These are phyloP conservation scores for Bipolaris oryzae DNA, from an alignment of 2,329 filamentous ascomycete genomes.

Conservation along the genomic window DNA sequence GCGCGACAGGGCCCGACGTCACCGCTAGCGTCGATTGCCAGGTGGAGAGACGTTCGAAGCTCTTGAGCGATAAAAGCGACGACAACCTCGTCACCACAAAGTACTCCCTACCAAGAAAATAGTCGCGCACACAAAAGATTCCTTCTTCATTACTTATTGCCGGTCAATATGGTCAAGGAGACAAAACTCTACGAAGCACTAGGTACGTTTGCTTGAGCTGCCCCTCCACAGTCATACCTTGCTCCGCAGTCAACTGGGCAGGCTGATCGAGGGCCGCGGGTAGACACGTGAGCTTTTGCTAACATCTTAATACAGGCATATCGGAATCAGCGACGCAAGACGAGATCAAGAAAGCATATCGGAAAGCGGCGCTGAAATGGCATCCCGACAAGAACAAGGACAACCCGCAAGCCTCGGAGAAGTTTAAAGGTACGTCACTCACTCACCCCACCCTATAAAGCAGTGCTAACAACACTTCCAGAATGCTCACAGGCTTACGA, in stretches of 20 bases:
- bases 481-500: constrained; percentile 98
- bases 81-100: constrained; percentile 30
- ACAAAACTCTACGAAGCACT: constrained; percentile 93
- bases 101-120: constrained; percentile 13
- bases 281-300: constrained; percentile 23
- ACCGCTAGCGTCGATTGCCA: constrained; percentile 30
- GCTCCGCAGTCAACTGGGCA: constrained; percentile 2
- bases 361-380: constrained; percentile 86
- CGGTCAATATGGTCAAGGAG: constrained; percentile 81
- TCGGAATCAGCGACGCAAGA: constrained; percentile 83
- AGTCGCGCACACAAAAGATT: constrained; percentile 22
- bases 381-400: constrained; percentile 99
- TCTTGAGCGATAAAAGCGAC: constrained; percentile 33
- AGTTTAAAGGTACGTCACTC: constrained; percentile 75
- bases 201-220: constrained; percentile 45
- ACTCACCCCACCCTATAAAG: not conserved
- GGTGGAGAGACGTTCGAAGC: constrained; percentile 38
- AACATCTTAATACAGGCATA: constrained; percentile 55
- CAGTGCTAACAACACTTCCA: constrained; percentile 37
- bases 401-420: constrained; percentile 82
- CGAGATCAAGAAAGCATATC: constrained; percentile 96
- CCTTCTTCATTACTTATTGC: constrained; percentile 10
- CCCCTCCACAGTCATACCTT: constrained; percentile 30
- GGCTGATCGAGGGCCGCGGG: constrained; percentile 14
- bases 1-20: constrained; percentile 21